Percentiles rank a stretch among this genome's conserved stretches.
phyloP scores from a whole-genome alignment of 2,329 filamentous ascomycete genomes.

The Phoma sp. region DNA sequence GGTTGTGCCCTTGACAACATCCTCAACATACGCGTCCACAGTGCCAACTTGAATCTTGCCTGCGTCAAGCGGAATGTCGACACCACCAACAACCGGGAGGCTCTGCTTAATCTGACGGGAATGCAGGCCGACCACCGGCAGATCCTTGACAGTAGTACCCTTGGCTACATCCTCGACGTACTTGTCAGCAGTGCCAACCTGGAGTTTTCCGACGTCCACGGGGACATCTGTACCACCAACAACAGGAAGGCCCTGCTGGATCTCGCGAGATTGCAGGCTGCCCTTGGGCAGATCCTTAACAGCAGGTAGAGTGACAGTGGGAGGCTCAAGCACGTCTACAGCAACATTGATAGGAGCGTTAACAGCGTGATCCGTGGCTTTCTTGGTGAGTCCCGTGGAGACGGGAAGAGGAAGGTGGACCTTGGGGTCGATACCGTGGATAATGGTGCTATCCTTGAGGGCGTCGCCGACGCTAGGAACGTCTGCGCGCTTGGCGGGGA shows the following conservation, averaged over 20 bases:
- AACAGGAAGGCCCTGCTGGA: conserved; percentile 6
- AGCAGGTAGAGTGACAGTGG: not conserved
- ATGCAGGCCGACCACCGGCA: conserved; percentile 1
- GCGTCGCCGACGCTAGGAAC: not conserved
- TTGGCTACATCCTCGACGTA: conserved; percentile 1
- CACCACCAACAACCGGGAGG: conserved; percentile 6
- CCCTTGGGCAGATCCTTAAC: not conserved
- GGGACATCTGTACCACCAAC: not conserved
- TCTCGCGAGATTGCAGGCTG: not conserved
- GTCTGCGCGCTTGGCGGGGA: not conserved
- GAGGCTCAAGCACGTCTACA: not conserved
- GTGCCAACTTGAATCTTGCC: conserved; percentile 10
- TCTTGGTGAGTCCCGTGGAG: not conserved
- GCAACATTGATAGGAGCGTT: not conserved
- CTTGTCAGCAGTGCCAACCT: conserved; percentile 7
- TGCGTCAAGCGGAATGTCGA: conserved; percentile 2
- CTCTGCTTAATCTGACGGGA: conserved; percentile 1
- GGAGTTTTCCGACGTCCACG: conserved; percentile 2
- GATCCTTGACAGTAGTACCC: not conserved
- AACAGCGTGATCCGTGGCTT: not conserved
- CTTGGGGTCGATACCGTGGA: not conserved
- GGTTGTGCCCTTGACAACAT: conserved; percentile 3
- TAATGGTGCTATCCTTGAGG: not conserved
- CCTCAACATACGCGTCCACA: conserved; percentile 1
- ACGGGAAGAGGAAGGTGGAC: not conserved